phyloP scores from a whole-genome alignment of 2,329 filamentous ascomycete species.

The Ceratocystis diversiconidia region DNA sequence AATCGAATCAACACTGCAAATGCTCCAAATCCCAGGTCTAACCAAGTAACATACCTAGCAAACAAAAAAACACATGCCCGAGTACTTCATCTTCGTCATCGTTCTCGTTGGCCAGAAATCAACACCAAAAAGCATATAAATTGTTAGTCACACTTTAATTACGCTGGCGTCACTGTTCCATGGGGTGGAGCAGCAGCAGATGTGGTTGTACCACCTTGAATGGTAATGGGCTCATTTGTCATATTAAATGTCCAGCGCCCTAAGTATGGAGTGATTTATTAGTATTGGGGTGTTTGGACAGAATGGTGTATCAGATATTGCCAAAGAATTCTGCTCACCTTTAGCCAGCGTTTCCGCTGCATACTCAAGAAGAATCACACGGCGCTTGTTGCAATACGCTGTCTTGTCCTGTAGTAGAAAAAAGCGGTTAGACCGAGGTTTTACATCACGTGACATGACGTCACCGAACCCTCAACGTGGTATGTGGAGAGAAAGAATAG shows the following conservation, averaged over 20 bases:
- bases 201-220: slow-evolving; percentile 26
- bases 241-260: slow-evolving; percentile 18
- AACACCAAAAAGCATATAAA: not conserved
- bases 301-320: too few relatives aligned
- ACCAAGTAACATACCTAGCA: not conserved
- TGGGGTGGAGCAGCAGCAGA: slow-evolving; percentile 61
- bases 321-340: slow-evolving; percentile 36
- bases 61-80: not conserved
- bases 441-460: slow-evolving; percentile 9
- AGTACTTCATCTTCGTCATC: not conserved
- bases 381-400: slow-evolving; percentile 83
- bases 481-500: not conserved
- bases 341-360: slow-evolving; percentile 85
- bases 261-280: slow-evolving; percentile 5
- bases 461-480: not conserved
- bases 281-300: not conserved
- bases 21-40: not conserved
- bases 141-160: not conserved
- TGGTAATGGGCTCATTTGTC: slow-evolving; percentile 13
- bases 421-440: not conserved
- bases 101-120: not conserved
- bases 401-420: slow-evolving; percentile 56
- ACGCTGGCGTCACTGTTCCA: slow-evolving; percentile 48
- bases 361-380: slow-evolving; percentile 78
- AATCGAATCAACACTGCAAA: slow-evolving; percentile 1